Evolutionary conservation across 306 rosid species (phyloP).

Genomic region (Quercus wislizeni): DNA sequence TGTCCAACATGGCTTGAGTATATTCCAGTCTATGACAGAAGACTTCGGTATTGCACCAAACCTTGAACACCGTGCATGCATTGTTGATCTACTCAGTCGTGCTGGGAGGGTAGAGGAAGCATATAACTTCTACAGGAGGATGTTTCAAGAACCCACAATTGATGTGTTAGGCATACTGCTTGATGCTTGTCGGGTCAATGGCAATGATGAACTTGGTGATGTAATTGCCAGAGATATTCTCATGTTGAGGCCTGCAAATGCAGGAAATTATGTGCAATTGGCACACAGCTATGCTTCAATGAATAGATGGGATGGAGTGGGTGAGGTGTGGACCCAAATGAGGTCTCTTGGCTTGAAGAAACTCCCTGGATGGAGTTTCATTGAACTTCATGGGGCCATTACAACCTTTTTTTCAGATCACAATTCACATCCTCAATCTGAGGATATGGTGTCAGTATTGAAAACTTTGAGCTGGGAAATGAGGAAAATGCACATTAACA

Average conservation of each 20-base stretch:
- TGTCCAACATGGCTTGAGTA: conserved; percentile 52
- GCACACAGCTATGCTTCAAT: conserved; percentile 63
- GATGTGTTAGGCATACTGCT: conserved; percentile 71
- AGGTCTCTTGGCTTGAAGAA: conserved; percentile 71
- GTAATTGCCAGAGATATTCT: conserved; percentile 50
- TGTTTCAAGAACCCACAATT: conserved; percentile 37
- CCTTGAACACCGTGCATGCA: conserved; percentile 69
- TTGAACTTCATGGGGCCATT: conserved; percentile 56
- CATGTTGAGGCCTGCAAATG: conserved; percentile 44
- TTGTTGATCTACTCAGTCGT: conserved; percentile 70
- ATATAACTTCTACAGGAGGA: conserved; percentile 46
- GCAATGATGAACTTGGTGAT: conserved; percentile 45
- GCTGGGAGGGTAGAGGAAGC: conserved; percentile 77
- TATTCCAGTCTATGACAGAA: conserved; percentile 57
- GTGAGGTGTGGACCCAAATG: conserved; percentile 71
- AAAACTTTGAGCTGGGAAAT: conserved; percentile 48
- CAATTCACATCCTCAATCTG: conserved; percentile 62
- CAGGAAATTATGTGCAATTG: conserved; percentile 70
- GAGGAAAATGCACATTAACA: conserved; percentile 30
- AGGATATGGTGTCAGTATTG: conserved; percentile 39
- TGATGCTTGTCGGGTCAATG: conserved; percentile 60
- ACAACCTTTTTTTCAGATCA: conserved; percentile 64
- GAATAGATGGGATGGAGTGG: conserved; percentile 75
- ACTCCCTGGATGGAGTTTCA: conserved; percentile 80
- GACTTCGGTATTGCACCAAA: conserved; percentile 60